Percentiles rank a stretch among this genome's conserved stretches.
These are phyloP conservation scores for Agapanthus africanus DNA, from an alignment of 106 monocot genomes.

Conservation along the genomic window DNA sequence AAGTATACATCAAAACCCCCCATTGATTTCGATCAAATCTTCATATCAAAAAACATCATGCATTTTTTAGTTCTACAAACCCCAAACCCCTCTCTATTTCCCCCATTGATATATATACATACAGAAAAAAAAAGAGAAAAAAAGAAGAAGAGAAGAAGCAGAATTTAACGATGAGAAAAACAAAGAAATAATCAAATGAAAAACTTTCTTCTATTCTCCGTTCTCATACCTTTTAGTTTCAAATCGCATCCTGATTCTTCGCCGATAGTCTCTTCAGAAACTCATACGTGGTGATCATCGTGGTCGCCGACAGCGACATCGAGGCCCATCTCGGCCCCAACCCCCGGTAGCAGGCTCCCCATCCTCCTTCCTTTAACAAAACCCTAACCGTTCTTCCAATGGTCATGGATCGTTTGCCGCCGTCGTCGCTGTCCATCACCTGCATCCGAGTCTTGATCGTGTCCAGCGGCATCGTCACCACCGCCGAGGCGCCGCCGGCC, in stretches of 20 bases:
- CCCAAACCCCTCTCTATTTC: too few species aligned
- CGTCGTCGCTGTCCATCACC: slow-evolving; percentile 44
- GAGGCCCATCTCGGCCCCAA: slow-evolving; percentile 75
- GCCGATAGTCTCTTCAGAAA: slow-evolving; percentile 80
- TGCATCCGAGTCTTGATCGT: slow-evolving; percentile 48
- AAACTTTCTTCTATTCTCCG: too few species aligned
- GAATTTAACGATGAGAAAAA: too few species aligned
- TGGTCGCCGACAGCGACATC: slow-evolving; percentile 54
- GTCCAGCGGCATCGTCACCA: slow-evolving; percentile 28
- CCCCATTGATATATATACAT: neutral
- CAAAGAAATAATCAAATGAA: too few species aligned
- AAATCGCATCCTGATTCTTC: slow-evolving; percentile 23
- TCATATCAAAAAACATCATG: too few species aligned
- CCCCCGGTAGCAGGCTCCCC: slow-evolving; percentile 70
- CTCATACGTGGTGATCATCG: slow-evolving; percentile 99
- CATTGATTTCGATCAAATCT: too few species aligned
- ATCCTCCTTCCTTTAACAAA: slow-evolving; percentile 61
- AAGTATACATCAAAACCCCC: too few species aligned
- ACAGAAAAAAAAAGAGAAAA: neutral
- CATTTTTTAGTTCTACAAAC: too few species aligned
- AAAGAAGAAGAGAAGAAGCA: too few species aligned
- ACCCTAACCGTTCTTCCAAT: slow-evolving; percentile 38
- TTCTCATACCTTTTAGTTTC: neutral
- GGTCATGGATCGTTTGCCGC: slow-evolving; percentile 19
- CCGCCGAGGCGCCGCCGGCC: slow-evolving; percentile 17